Conservation (phyloP, 2,329 filamentous ascomycete species). For the Colletotrichum tabaci region DNA sequence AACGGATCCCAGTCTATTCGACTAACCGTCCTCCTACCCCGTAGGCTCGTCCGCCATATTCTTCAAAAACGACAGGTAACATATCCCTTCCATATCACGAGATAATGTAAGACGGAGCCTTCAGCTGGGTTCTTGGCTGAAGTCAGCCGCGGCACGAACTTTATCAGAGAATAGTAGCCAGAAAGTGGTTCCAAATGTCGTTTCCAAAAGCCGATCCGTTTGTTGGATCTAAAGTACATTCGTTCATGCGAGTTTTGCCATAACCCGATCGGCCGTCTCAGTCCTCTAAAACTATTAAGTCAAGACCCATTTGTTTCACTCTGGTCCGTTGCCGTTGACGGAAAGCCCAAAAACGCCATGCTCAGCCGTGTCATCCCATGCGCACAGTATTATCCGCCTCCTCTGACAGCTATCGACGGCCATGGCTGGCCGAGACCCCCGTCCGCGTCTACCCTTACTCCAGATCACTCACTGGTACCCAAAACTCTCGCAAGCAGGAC, state of each 20-base stretch:
- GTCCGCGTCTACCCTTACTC: not conserved
- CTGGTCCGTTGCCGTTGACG: constrained; percentile 20
- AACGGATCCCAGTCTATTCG: not conserved
- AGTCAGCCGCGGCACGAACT: not conserved
- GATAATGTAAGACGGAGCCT: not conserved
- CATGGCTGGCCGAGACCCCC: constrained; percentile 2
- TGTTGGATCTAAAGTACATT: constrained; percentile 34
- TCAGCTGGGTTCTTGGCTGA: not conserved
- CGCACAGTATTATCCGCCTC: constrained; percentile 26
- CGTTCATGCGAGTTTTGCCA: constrained; percentile 28
- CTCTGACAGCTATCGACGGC: not conserved
- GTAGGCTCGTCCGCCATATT: too few species aligned
- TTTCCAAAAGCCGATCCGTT: constrained; percentile 9
- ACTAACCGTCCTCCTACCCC: not conserved
- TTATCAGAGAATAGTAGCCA: not conserved
- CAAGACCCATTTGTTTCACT: constrained; percentile 29
- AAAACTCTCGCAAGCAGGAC: constrained; percentile 85
- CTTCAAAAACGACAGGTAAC: too few species aligned
- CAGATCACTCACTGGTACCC: constrained; percentile 62
- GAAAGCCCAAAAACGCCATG: constrained; percentile 43
- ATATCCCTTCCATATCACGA: not conserved
- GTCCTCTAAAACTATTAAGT: constrained; percentile 35
- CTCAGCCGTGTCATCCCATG: constrained; percentile 36
- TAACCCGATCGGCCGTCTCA: constrained; percentile 28
- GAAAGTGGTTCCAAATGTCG: not conserved